phyloP scores from a whole-genome alignment of 1,139 yeast genomes.

The Taphrina confusa region DNA sequence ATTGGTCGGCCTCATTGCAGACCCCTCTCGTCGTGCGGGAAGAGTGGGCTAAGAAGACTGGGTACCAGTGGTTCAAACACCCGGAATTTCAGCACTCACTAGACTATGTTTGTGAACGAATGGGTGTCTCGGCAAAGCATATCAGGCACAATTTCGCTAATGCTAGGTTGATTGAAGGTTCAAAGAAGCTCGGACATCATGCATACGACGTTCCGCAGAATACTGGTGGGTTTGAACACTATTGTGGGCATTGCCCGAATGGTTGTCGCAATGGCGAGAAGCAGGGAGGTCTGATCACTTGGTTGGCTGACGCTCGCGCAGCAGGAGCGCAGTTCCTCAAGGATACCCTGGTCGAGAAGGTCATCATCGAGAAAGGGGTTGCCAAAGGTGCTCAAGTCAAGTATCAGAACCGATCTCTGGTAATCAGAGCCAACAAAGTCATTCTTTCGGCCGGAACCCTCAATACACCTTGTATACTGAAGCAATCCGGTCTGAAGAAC shows the following conservation, averaged over 20 bases:
- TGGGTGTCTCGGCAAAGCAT: slow-evolving; percentile 54
- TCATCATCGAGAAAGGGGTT: slow-evolving; percentile 51
- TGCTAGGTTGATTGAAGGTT: slow-evolving; percentile 53
- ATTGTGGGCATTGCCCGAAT: slow-evolving; percentile 56
- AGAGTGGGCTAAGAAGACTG: slow-evolving; percentile 56
- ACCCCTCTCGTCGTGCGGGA: slow-evolving; percentile 59
- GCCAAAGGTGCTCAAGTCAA: slow-evolving; percentile 53
- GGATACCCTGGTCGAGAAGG: slow-evolving; percentile 51
- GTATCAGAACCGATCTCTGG: slow-evolving; percentile 46
- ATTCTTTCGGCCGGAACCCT: slow-evolving; percentile 57
- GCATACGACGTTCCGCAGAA: slow-evolving; percentile 55
- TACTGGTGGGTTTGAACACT: slow-evolving; percentile 55
- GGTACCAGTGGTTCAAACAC: slow-evolving; percentile 55
- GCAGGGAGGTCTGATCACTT: slow-evolving; percentile 57
- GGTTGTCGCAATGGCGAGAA: slow-evolving; percentile 62
- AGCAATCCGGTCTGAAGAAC: slow-evolving; percentile 58
- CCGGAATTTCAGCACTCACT: slow-evolving; percentile 54
- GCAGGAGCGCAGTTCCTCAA: slow-evolving; percentile 56
- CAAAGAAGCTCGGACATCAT: slow-evolving; percentile 51
- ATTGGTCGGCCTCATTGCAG: slow-evolving; percentile 62
- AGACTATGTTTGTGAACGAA: slow-evolving; percentile 55
- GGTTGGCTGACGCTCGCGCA: slow-evolving; percentile 58
- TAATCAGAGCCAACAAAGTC: slow-evolving; percentile 54
- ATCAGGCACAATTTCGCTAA: slow-evolving; percentile 57
- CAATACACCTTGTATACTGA: slow-evolving; percentile 56